phyloP scores from a whole-genome alignment of 164 flowering plant genomes.

The Annona cherimola region DNA sequence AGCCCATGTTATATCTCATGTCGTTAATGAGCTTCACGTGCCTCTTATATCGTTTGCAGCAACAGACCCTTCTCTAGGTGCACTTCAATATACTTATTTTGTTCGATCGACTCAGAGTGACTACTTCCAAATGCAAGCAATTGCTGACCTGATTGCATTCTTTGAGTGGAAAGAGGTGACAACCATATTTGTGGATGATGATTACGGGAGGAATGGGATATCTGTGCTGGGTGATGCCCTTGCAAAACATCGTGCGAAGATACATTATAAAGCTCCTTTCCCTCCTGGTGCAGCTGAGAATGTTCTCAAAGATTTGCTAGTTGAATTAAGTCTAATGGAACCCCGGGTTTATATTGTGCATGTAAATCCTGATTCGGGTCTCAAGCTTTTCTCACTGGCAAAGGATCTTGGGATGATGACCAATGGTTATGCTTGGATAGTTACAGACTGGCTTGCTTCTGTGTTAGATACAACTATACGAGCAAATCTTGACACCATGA shows the following conservation, averaged over 20 bases:
- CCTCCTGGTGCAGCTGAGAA: conserved; percentile 41
- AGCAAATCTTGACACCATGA: conserved; percentile 27
- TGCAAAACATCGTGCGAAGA: conserved; percentile 61
- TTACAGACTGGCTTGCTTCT: conserved; percentile 92
- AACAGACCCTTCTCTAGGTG: conserved; percentile 80
- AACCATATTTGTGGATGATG: conserved; percentile 86
- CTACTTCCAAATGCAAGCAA: conserved; percentile 70
- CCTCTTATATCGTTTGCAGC: conserved; percentile 85
- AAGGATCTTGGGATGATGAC: conserved; percentile 59
- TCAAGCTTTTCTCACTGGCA: conserved; percentile 52
- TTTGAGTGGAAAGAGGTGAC: conserved; percentile 83
- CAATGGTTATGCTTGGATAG: conserved; percentile 81
- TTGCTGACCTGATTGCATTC: conserved; percentile 61
- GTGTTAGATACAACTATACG: conserved; percentile 49
- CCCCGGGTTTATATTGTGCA: conserved; percentile 82
- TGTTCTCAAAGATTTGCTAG: conserved; percentile 43
- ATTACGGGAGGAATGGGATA: conserved; percentile 76
- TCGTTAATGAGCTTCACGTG: conserved; percentile 69
- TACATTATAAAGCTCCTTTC: conserved; percentile 69
- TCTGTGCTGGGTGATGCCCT: conserved; percentile 74
- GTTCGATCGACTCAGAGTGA: conserved; percentile 75
- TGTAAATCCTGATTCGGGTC: conserved; percentile 77
- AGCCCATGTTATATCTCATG: conserved; percentile 74
- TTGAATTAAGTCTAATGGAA: conserved; percentile 63
- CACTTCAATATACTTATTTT: conserved; percentile 72